Evolutionary conservation across 2,329 filamentous ascomycete species (phyloP), one percentile per base, ranked within the genome.

Genomic region (Paramyrothecium roridum): DNA sequence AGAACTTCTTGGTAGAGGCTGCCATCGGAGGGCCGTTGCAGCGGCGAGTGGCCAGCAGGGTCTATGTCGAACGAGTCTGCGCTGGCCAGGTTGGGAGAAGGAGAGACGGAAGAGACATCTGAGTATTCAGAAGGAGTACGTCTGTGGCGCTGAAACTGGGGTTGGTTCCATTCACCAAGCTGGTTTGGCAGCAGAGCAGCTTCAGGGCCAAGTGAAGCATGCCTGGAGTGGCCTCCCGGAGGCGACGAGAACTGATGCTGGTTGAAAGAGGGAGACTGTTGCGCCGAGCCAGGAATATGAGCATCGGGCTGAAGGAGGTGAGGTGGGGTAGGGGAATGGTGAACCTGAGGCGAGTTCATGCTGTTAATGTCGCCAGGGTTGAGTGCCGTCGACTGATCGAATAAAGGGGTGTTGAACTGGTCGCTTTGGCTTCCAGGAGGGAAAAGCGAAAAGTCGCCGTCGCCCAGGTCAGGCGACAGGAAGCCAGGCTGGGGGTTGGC

Each of bases 121-220:
- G 92, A 96, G 65, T 88, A 91, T 63, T 97, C 93, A n/a, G 93
- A 97, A 1, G 91, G 90, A 40, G 85, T 87, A 65, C 93, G 85
- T 63, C 92, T 84, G 69, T 97, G 93, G n/a, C 84, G 80, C 61
- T 90, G 88, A 67, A 96, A 97, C 57, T 84, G 80, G 16, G 77
- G 72, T 54, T 79, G 77, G 46, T 63, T 77, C 82, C 82, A 85
- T 56, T 85, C 81, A 53, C 63, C 64, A 50, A 79, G 62, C 60
- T 83, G 81, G n/a, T 72, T 75, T 3, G 76, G 77, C 26, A 83
- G 70, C n/a, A 85, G 70, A 2, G 83, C 82, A 7, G 81, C 79
- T 65, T 83, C 80, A 2, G 82, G 82, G 1, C 80, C 80, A 2
- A 86, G 75, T 3, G 83, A 85, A 23, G 77, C 72, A 67, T 85